A percentile compares a stretch with the other conserved stretches of the same genome.
Conservation (phyloP, 768 basidiomycete species). For the Suillus decipiens region DNA sequence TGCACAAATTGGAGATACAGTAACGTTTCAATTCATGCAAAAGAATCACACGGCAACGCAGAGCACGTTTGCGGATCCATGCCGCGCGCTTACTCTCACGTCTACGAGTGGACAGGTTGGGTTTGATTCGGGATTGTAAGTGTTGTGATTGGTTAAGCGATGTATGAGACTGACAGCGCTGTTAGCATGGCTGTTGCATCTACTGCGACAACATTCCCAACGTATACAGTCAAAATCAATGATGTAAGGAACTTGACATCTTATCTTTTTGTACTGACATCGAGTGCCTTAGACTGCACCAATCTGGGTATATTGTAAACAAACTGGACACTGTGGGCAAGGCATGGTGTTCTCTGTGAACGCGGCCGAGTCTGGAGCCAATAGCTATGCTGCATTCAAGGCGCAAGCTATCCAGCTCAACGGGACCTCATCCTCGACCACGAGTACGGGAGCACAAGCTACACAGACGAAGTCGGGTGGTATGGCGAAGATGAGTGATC, state of each 20-base stretch:
- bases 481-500: constrained; percentile 16
- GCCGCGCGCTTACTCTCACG: constrained; percentile 42
- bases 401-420: constrained; percentile 46
- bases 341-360: constrained; percentile 67
- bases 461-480: constrained; percentile 19
- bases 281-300: constrained; percentile 42
- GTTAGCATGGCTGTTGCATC: constrained; percentile 49
- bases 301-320: constrained; percentile 58
- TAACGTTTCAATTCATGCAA: constrained; percentile 43
- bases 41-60: constrained; percentile 53
- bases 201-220: constrained; percentile 48
- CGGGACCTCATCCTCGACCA: constrained; percentile 23
- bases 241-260: constrained; percentile 36
- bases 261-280: neutral
- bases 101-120: constrained; percentile 46
- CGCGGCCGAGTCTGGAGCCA: constrained; percentile 48
- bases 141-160: constrained; percentile 1
- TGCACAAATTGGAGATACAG: constrained; percentile 48
- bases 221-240: constrained; percentile 54
- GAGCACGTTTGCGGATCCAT: constrained; percentile 38
- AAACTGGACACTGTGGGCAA: constrained; percentile 49
- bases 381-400: constrained; percentile 56
- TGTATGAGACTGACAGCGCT: neutral
- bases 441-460: constrained; percentile 20
- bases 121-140: constrained; percentile 52